Evolutionary conservation across 495 filamentous ascomycete species (phyloP), one percentile per base, ranked within the genome.

Genomic region (Penicillium nucicola): DNA sequence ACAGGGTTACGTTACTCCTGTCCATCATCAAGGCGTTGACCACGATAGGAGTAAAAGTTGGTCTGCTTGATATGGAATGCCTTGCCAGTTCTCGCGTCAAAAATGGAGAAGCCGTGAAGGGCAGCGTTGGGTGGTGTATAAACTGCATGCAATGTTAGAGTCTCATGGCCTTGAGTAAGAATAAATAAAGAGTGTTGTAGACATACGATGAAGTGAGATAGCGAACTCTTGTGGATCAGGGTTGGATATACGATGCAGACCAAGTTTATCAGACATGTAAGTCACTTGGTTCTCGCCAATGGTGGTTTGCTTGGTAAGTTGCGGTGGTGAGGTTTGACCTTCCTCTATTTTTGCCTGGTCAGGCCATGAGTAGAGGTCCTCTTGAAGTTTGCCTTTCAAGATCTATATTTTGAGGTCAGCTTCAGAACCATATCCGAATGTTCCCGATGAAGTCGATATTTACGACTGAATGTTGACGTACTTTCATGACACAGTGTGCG

Each of bases 81-180:
- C 67, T 85, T 82, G 9, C 90, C 88, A 2, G 89, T 93, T 43
- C 76, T 68, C 32, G 77, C 75, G 60, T 89, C 78, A 67, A 86
- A 95, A 57, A 88, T 78, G 50, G 84, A 74, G 61, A 86, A 91
- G 2, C 89, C 89, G 48, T 83, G 72, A 33, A 71, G 81, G 12
- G 87, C 86, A 4, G 90, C 90, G 58, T 95, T 92, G 5, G 92
- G 91, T 36, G 92, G 92, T 1, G 90, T 95, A 61, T 96, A 96
- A 37, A 96, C 86, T 89, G 53, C 45, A 53, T 10, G 15, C 30
- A 5, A 15, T 42, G 45, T 60, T 20, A 52, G n/a, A n/a, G n/a
- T n/a, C n/a, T n/a, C n/a, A n/a, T n/a, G n/a, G 45, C 13, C 28
- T 39, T 14, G n/a, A 32, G 11, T 13, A 25, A 37, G 18, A 14